Evolutionary conservation across 768 basidiomycete species (phyloP).

Genomic region (Mycena olivaceomarginata): DNA sequence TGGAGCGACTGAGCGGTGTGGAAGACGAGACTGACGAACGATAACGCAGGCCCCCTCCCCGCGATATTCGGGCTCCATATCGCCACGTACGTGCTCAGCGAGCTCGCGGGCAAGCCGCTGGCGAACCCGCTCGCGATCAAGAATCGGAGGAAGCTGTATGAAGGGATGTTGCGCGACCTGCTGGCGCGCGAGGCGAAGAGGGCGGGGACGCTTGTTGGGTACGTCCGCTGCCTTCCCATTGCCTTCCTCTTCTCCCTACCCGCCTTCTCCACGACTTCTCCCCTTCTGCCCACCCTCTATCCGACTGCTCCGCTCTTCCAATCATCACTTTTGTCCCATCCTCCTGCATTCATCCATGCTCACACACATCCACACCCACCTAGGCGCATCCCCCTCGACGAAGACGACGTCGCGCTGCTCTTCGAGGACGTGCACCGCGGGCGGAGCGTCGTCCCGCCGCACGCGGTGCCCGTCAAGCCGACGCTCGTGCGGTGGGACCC

Average conservation of each 20-base stretch:
- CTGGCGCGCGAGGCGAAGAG: conserved; percentile 83
- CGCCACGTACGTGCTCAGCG: conserved; percentile 92
- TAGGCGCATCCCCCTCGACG: too few species aligned
- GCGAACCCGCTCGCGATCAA: conserved; percentile 91
- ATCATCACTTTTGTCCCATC: too few species aligned
- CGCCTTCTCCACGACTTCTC: too few species aligned
- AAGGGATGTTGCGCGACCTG: conserved; percentile 86
- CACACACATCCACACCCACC: neutral
- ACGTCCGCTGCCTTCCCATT: neutral
- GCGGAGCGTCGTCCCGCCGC: too few species aligned
- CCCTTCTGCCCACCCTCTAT: neutral
- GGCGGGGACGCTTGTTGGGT: conserved; percentile 73
- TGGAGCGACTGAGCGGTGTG: neutral
- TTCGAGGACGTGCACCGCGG: too few species aligned
- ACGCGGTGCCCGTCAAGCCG: too few species aligned
- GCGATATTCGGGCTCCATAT: conserved; percentile 94
- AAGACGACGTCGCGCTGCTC: too few species aligned
- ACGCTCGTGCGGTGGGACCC: too few species aligned
- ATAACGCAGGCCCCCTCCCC: conserved; percentile 80
- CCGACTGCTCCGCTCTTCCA: too few species aligned
- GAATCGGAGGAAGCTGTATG: conserved; percentile 89
- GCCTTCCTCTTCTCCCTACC: too few species aligned
- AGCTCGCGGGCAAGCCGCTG: conserved; percentile 90
- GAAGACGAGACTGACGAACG: too few species aligned
- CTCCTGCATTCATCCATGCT: too few species aligned